These are phyloP conservation scores for Pilatotrama ljubarskyi DNA, from an alignment of 768 basidiomycete species.

Conservation along the genomic window DNA sequence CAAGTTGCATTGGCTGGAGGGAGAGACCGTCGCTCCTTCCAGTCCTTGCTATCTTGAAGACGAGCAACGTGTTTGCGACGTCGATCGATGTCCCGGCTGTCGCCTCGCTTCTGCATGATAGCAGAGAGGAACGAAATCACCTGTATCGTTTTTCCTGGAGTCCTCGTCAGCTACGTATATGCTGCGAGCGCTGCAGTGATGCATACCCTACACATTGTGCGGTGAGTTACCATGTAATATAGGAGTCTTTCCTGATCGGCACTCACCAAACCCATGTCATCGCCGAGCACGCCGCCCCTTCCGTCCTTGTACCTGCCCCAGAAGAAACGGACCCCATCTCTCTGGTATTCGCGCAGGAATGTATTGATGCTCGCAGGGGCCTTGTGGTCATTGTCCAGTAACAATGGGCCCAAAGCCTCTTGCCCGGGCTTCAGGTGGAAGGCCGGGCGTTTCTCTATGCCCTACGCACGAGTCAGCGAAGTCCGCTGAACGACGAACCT, in stretches of 20 bases:
- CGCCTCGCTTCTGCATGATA: constrained; percentile 83
- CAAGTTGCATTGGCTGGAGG: constrained; percentile 73
- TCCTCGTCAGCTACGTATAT: background rate
- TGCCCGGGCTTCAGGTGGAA: constrained; percentile 52
- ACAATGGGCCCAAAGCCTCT: constrained; percentile 42
- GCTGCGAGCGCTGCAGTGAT: background rate
- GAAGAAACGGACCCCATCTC: constrained; percentile 83
- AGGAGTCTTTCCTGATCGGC: background rate
- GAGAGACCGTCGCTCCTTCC: constrained; percentile 51
- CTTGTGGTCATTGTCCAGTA: constrained; percentile 50
- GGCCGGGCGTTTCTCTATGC: constrained; percentile 50
- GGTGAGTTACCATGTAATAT: constrained; percentile 28
- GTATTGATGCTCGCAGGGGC: constrained; percentile 77
- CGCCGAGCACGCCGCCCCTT: constrained; percentile 83
- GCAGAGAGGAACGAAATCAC: constrained; percentile 88
- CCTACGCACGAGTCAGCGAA: constrained; percentile 31
- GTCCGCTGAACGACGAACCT: background rate
- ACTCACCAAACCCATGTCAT: constrained; percentile 88
- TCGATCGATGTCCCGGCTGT: constrained; percentile 61
- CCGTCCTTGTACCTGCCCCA: constrained; percentile 67
- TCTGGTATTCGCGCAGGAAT: constrained; percentile 88
- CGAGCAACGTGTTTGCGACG: constrained; percentile 65
- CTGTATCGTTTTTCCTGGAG: constrained; percentile 87
- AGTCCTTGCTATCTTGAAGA: constrained; percentile 59
- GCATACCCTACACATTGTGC: background rate